These are phyloP conservation scores for Hypoxylon cercidicola DNA, from an alignment of 495 filamentous ascomycete species.

Conservation along the genomic window DNA sequence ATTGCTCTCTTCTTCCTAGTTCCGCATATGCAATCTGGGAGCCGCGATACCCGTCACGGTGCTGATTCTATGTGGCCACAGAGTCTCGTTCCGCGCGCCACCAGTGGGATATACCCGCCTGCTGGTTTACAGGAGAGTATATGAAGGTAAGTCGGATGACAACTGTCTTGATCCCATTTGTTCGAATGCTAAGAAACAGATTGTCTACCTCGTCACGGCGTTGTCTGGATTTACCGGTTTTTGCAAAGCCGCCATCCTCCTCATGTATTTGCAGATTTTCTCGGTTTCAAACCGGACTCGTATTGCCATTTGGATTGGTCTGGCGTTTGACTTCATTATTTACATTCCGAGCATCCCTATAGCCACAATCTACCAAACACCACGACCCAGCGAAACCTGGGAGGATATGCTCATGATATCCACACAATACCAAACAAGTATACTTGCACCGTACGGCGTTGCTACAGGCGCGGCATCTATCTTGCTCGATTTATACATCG, in stretches of 20 bases:
- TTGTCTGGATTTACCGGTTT: constrained; percentile 3
- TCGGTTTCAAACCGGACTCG: neutral
- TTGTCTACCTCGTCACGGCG: neutral
- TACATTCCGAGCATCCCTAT: constrained; percentile 19
- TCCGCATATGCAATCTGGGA: constrained; percentile 34
- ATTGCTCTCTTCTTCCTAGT: constrained; percentile 13
- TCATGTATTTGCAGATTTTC: constrained; percentile 31
- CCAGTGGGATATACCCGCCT: constrained; percentile 37
- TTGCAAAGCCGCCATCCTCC: constrained; percentile 30
- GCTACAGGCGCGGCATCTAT: constrained; percentile 4
- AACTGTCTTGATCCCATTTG: constrained; percentile 4
- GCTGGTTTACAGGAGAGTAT: constrained; percentile 39
- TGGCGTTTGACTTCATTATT: constrained; percentile 14
- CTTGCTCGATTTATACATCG: constrained; percentile 20
- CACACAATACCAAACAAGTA: neutral
- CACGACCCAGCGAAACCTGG: constrained; percentile 21
- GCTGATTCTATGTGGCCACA: neutral
- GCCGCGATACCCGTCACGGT: constrained; percentile 38
- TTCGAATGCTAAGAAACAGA: neutral
- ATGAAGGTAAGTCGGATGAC: constrained; percentile 17
- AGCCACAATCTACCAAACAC: constrained; percentile 11
- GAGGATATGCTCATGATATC: constrained; percentile 11
- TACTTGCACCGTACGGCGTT: constrained; percentile 6
- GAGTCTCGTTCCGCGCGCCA: constrained; percentile 30
- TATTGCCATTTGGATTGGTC: constrained; percentile 17